Percentiles rank a stretch among this genome's conserved stretches.
phyloP scores from a whole-genome alignment of 805 yeast genomes.

The Metschnikowia colocasiae region DNA sequence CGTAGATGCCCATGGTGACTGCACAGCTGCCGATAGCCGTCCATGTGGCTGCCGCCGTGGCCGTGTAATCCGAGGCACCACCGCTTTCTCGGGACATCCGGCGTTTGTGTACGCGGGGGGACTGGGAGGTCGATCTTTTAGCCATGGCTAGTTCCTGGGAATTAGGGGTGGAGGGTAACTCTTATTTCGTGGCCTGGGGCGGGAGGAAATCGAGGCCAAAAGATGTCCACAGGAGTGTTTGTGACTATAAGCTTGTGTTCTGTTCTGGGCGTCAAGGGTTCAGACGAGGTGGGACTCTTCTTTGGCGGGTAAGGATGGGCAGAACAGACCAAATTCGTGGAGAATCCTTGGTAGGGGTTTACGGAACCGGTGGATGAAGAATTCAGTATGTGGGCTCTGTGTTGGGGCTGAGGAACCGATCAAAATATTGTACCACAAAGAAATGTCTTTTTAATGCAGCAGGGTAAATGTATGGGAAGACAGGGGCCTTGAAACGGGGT shows the following conservation, averaged over 20 bases:
- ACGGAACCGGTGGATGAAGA: too few species aligned
- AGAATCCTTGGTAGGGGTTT: background rate
- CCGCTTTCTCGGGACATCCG: slow-evolving; percentile 2
- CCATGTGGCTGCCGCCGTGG: slow-evolving; percentile 41
- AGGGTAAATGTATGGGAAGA: background rate
- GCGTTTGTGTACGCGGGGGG: slow-evolving; percentile 14
- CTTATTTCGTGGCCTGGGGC: background rate
- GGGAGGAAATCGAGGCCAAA: background rate
- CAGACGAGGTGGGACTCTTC: background rate
- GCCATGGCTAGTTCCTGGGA: slow-evolving; percentile 4
- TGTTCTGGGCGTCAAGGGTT: background rate
- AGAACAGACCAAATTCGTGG: background rate
- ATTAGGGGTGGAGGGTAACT: background rate
- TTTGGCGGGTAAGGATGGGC: background rate
- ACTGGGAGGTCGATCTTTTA: slow-evolving; percentile 12
- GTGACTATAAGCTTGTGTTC: background rate
- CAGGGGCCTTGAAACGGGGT: too few species aligned
- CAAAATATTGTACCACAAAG: background rate
- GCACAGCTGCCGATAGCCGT: slow-evolving; percentile 46
- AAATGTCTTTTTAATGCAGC: background rate
- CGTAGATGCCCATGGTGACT: slow-evolving; percentile 33
- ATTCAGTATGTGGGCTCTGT: background rate
- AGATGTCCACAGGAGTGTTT: background rate
- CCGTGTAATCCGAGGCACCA: slow-evolving; percentile 2
- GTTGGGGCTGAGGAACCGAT: background rate